Evolutionary conservation across 106 monocot species (phyloP), one percentile per base, ranked within the genome.

Genomic region (Allium fistulosum): DNA sequence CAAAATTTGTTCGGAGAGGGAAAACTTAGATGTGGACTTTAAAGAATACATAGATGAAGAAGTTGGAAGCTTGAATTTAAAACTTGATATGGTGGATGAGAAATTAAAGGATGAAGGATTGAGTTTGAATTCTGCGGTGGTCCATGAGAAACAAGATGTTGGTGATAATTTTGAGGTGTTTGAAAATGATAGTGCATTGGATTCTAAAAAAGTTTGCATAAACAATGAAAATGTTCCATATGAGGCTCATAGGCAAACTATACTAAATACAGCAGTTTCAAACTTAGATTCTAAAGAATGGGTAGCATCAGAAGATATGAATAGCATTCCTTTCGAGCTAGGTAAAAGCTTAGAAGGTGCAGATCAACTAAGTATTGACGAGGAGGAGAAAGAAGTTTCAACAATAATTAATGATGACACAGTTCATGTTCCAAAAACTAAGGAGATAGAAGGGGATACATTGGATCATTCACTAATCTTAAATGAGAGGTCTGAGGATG

Each of bases 311-410:
- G 56, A 15, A 69, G 37, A 2, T 37, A 37, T 2, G 37, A 37
- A 37, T 5, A 37, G 37, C 37, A 37, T 37, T 37, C 37, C 37
- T 37, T 37, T 37, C 2, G 37, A 46, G 68, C 16, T 15, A 9
- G 64, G 53, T 0, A 26, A 48, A 28, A 49, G 67, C 4, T 28
- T 58, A 22, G 16, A 49, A 17, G 66, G 2, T 12, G 46, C 8
- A n/a, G 56, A 48, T 68, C 10, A 63, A 46, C 72, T 27, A 26
- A 48, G 48, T 48, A 66, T 63, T 66, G 47, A 49, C 26, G 69
- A 55, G 18, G 27, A 46, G 9, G 68, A 75, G 53, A 58, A 27
- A 26, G 71, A 50, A 51, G 26, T 14, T 53, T 46, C 62, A 51
- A 26, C 16, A 26, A 28, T 55, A 2, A 26, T 15, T 9, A 9